Percentiles rank a stretch among this genome's conserved stretches.
phyloP scores from a whole-genome alignment of 805 yeast species.

The Soucietia sequanensis region DNA sequence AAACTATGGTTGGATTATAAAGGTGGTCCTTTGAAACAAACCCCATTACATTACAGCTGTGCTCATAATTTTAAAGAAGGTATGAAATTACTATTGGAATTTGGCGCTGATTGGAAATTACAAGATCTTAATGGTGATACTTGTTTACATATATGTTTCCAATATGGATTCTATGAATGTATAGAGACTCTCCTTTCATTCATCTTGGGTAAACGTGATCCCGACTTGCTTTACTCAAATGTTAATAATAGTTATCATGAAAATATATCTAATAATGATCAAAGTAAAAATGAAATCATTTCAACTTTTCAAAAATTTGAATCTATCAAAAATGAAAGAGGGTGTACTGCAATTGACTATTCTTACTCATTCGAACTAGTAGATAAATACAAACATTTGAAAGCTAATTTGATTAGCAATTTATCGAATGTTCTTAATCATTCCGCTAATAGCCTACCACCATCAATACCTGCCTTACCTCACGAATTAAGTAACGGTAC shows the following conservation, averaged over 20 bases:
- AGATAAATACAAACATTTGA: constrained; percentile 23
- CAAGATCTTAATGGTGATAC: constrained; percentile 35
- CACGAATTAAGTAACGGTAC: constrained; percentile 4
- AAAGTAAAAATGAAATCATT: constrained; percentile 9
- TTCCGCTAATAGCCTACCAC: too few species aligned
- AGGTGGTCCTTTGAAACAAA: constrained; percentile 30
- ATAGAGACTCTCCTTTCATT: constrained; percentile 22
- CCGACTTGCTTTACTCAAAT: constrained; percentile 1
- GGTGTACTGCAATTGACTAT: constrained; percentile 34
- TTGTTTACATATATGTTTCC: constrained; percentile 38
- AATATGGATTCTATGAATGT: constrained; percentile 33
- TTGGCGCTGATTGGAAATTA: constrained; percentile 36
- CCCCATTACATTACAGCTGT: constrained; percentile 41
- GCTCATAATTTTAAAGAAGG: constrained; percentile 37
- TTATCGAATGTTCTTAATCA: too few species aligned
- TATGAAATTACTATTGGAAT: constrained; percentile 34
- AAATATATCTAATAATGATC: too few species aligned
- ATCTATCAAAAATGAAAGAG: constrained; percentile 21
- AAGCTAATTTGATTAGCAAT: too few species aligned
- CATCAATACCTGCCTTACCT: too few species aligned
- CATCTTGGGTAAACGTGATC: constrained; percentile 4
- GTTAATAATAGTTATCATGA: constrained; percentile 11
- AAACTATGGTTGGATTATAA: constrained; percentile 32
- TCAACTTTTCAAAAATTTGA: constrained; percentile 20
- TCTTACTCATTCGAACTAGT: constrained; percentile 30